Base-by-base conservation (phyloP, 495 filamentous ascomycete genomes). In the Penicillium cataractarum region DNA sequence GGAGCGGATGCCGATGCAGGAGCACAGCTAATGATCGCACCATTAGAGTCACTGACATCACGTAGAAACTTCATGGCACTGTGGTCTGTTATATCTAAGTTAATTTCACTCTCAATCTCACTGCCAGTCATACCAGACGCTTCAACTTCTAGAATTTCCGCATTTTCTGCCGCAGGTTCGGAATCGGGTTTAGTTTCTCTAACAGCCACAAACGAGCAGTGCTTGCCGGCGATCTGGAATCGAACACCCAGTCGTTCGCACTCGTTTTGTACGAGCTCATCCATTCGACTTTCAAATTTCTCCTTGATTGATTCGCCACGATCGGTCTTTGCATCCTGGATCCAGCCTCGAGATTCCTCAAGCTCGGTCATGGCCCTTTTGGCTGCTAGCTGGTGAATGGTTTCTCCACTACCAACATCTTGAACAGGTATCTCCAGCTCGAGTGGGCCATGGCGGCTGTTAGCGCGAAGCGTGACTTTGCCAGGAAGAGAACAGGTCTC, bases 321-420 rank as follows among this genome's bases (percentile, higher is more conserved):
- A 8, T 35, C 0, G 17, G 55, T 52, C 13, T 54, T 61, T 29
- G 58, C 58, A 7, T 26, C 24, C 21, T 57, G 22, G 15, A 65
- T 65, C 58, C 54, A 65, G 29, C 63, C 58, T 19, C 26, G 53
- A 21, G 24, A 77, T 46, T 46, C 42, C 6, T 46, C 42, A 24
- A 46, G 42, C 9, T 46, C 42, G 0, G 42, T 46, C 42, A 46
- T 46, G 19, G 42, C 42, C 10, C 12, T 21, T 22, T 46, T 46
- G 19, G 42, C 42, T 46, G 19, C 42, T 6, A 46, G 19, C 42
- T 46, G 42, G 21, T 46, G 42, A 46, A 46, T 8, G 8, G 42
- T 46, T 46, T 46, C 42, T 4, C 42, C 42, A 42, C 19, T 8
- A 4, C 42, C 42, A 8, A 46, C 7, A 22, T 46, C 42, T 9